phyloP scores from a whole-genome alignment of 441 rosid species.

The Corymbia calophylla region DNA sequence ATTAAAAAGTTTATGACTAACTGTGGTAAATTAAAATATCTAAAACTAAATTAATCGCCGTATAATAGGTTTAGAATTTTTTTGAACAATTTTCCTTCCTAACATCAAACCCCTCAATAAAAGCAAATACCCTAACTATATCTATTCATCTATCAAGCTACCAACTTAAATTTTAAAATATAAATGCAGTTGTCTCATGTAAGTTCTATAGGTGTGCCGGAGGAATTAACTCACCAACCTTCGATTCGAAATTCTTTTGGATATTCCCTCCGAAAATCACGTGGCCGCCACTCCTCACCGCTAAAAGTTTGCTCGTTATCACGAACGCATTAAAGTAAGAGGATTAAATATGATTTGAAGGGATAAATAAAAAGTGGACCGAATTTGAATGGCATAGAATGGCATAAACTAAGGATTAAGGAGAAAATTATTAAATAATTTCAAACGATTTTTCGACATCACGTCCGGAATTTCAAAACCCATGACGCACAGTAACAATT shows the following conservation, averaged over 20 bases:
- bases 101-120: not conserved
- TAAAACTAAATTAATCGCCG: rapidly evolving
- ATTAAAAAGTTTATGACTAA: too few species aligned
- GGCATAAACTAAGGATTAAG: not conserved
- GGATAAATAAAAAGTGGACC: not conserved
- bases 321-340: not conserved
- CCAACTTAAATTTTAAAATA: too few species aligned
- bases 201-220: not conserved
- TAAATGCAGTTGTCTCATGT: too few species aligned
- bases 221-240: not conserved
- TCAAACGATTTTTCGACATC: not conserved
- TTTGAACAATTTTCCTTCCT: not conserved
- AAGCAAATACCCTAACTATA: not conserved
- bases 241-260: not conserved
- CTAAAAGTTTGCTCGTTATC: not conserved
- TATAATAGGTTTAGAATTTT: rapidly evolving
- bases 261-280: not conserved
- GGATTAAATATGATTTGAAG: not conserved
- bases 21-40: too few species aligned
- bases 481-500: rapidly evolving
- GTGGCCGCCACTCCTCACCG: not conserved
- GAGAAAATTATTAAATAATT: not conserved
- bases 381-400: not conserved
- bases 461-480: rapidly evolving
- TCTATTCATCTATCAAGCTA: not conserved